A percentile compares a stretch with the other conserved stretches of the same genome.
These are phyloP conservation scores for Colletotrichum paranaense DNA, from an alignment of 2,329 filamentous ascomycete species.

Conservation along the genomic window DNA sequence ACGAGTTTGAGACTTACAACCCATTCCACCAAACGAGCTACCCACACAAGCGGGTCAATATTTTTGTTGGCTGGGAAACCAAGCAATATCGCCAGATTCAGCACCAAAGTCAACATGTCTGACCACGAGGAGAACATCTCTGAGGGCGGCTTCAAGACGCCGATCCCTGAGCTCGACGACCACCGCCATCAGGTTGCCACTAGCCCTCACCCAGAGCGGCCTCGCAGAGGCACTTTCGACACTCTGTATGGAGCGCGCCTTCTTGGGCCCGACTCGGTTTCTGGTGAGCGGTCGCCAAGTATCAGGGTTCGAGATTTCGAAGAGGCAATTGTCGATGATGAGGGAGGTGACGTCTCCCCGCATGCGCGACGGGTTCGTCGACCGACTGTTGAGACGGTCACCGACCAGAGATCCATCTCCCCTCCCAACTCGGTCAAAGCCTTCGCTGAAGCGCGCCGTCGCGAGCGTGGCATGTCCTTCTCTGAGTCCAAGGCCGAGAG, in stretches of 20 bases:
- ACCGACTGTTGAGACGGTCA: conserved; percentile 66
- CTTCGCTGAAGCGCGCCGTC: conserved; percentile 89
- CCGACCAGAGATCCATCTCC: conserved; percentile 77
- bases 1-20: conserved; percentile 9
- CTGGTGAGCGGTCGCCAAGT: conserved; percentile 45
- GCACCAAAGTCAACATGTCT: conserved; percentile 70
- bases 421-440: conserved; percentile 98
- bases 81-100: neutral
- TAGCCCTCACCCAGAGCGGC: conserved; percentile 68
- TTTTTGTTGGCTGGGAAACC: neutral
- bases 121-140: conserved; percentile 70
- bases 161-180: conserved; percentile 86
- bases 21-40: neutral
- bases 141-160: conserved; percentile 76
- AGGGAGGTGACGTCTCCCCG: conserved; percentile 61
- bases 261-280: conserved; percentile 47
- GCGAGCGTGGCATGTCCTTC: conserved; percentile 77
- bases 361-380: conserved; percentile 60
- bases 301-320: conserved; percentile 82
- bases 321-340: conserved; percentile 84
- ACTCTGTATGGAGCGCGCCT: conserved; percentile 71
- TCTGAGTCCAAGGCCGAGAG: conserved; percentile 56
- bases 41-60: neutral
- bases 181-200: conserved; percentile 78
- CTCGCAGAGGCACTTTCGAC: conserved; percentile 79